A percentile compares a stretch with the other conserved stretches of the same genome.
Evolutionary conservation across 495 filamentous ascomycete genomes (phyloP).

Genomic region (Lasiosphaeria miniovina): DNA sequence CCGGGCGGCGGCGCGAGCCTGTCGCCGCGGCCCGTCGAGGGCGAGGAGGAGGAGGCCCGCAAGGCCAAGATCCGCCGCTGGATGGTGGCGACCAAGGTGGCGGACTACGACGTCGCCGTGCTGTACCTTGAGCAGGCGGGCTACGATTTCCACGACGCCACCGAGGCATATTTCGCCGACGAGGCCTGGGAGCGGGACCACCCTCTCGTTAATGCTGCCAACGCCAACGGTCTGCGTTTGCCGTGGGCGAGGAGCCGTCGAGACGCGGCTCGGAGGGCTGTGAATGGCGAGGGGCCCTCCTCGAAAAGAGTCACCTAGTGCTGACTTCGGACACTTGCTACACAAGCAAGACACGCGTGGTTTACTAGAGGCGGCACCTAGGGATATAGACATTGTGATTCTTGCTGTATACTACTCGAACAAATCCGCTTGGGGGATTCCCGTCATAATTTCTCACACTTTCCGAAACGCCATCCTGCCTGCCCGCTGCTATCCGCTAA

Average conservation of each 20-base stretch:
- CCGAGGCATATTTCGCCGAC: slow-evolving; percentile 59
- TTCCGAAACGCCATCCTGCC: too few relatives aligned
- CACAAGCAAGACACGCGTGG: too few relatives aligned
- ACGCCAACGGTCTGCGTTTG: slow-evolving; percentile 25
- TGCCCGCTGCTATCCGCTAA: not conserved
- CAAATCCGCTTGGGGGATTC: too few relatives aligned
- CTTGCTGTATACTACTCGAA: too few relatives aligned
- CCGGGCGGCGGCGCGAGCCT: slow-evolving; percentile 62
- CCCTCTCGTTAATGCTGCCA: slow-evolving; percentile 45
- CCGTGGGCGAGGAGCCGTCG: slow-evolving; percentile 7
- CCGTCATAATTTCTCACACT: too few relatives aligned
- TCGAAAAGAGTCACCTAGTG: too few relatives aligned
- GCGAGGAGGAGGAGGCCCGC: slow-evolving; percentile 63
- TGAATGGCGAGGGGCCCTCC: too few relatives aligned
- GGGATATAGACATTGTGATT: too few relatives aligned
- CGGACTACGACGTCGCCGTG: slow-evolving; percentile 70
- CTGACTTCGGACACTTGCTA: too few relatives aligned
- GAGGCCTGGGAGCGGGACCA: slow-evolving; percentile 70
- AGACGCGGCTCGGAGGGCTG: too few relatives aligned
- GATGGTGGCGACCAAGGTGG: slow-evolving; percentile 68
- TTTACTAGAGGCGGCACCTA: too few relatives aligned
- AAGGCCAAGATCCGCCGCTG: slow-evolving; percentile 65
- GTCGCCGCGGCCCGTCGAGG: slow-evolving; percentile 62
- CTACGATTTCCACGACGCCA: slow-evolving; percentile 62
- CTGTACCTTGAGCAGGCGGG: slow-evolving; percentile 64